Percentiles rank a stretch among this genome's conserved stretches.
These are phyloP conservation scores for Pistacia vera DNA, from an alignment of 345 rosid genomes.

Conservation along the genomic window DNA sequence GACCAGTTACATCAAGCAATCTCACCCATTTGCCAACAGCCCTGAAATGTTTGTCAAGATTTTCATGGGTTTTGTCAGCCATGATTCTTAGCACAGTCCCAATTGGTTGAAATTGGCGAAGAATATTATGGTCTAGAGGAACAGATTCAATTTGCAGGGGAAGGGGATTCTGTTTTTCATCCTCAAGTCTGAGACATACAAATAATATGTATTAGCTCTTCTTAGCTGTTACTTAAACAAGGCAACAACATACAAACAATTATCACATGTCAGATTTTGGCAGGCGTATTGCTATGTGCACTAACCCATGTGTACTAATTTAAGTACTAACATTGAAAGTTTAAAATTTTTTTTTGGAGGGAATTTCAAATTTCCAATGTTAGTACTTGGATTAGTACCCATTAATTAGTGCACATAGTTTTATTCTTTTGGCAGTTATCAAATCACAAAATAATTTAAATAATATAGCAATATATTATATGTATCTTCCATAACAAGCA, in stretches of 20 bases:
- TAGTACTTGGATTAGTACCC: too few species aligned
- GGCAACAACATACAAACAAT: not conserved
- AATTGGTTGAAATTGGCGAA: constrained; percentile 6
- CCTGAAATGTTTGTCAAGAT: constrained; percentile 3
- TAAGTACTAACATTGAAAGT: too few species aligned
- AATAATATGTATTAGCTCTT: not conserved
- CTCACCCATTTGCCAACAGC: constrained; percentile 23
- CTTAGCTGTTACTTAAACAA: not conserved
- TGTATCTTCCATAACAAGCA: too few species aligned
- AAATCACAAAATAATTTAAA: not conserved
- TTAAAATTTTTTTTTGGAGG: too few species aligned
- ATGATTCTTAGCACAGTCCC: constrained; percentile 22
- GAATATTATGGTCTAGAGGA: constrained; percentile 3
- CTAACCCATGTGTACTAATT: too few species aligned
- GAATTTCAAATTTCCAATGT: too few species aligned
- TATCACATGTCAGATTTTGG: not conserved
- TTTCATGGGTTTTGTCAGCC: constrained; percentile 17
- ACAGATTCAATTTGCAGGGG: constrained; percentile 17
- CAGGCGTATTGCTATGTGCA: not conserved
- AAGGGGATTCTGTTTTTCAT: constrained; percentile 16
- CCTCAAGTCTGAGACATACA: not conserved
- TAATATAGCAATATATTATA: not conserved
- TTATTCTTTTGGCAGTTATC: not conserved
- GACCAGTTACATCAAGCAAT: constrained; percentile 12
- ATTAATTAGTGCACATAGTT: too few species aligned